Evolutionary conservation across 495 filamentous ascomycete genomes (phyloP).

Genomic region (Chaetomium fimeti): DNA sequence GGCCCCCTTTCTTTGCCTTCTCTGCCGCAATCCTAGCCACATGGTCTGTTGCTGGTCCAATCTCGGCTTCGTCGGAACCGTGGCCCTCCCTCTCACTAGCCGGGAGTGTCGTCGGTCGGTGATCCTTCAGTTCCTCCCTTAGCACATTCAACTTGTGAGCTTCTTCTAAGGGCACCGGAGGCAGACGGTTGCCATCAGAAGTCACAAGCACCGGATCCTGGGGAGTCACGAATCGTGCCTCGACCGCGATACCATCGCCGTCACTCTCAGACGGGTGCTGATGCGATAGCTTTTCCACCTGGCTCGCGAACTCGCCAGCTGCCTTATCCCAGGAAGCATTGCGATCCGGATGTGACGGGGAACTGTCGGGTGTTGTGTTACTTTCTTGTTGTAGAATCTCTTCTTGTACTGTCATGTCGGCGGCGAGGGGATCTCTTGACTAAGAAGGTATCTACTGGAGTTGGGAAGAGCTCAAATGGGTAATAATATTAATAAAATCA

Average conservation of each 20-base stretch:
- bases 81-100: constrained; percentile 27
- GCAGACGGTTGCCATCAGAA: constrained; percentile 61
- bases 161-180: constrained; percentile 62
- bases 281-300: constrained; percentile 61
- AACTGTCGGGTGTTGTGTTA: not conserved
- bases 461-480: not conserved
- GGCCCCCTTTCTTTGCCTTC: constrained; percentile 16
- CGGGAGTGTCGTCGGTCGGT: constrained; percentile 20
- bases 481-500: not conserved
- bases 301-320: constrained; percentile 47
- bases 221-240: constrained; percentile 66
- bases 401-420: constrained; percentile 12
- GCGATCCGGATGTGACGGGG: not conserved
- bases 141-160: constrained; percentile 65
- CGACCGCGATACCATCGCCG: constrained; percentile 51
- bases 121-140: constrained; percentile 49
- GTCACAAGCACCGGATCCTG: constrained; percentile 70
- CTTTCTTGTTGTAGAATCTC: not conserved
- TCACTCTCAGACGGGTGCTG: constrained; percentile 31
- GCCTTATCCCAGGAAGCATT: constrained; percentile 22
- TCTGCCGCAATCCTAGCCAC: constrained; percentile 17
- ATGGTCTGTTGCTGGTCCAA: constrained; percentile 16
- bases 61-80: constrained; percentile 17
- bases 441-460: not conserved
- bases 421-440: not conserved